Conservation (phyloP, 768 basidiomycete species). For the Tulasnella sp. region DNA sequence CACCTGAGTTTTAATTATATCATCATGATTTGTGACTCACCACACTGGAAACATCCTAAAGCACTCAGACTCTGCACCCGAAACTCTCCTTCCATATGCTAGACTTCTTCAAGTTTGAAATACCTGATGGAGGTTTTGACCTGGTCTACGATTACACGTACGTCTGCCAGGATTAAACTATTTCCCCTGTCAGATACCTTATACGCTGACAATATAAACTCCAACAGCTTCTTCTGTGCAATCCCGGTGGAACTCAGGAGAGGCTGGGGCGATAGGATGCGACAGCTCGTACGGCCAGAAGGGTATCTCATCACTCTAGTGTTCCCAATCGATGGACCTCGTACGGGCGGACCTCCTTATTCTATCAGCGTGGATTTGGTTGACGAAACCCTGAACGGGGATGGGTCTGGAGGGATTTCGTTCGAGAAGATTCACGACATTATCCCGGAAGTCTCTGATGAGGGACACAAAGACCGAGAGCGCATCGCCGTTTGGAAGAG, state of each 20-base stretch:
- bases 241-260: slow-evolving; percentile 43
- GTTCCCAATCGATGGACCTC: slow-evolving; percentile 41
- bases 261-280: slow-evolving; percentile 50
- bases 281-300: slow-evolving; percentile 44
- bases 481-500: slow-evolving; percentile 46
- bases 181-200: neutral
- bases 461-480: slow-evolving; percentile 39
- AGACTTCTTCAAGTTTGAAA: slow-evolving; percentile 46
- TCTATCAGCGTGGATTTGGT: slow-evolving; percentile 49
- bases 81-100: slow-evolving; percentile 21
- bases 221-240: slow-evolving; percentile 56
- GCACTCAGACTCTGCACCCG: neutral
- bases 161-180: neutral
- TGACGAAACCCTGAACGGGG: slow-evolving; percentile 32
- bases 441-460: slow-evolving; percentile 42
- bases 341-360: slow-evolving; percentile 49
- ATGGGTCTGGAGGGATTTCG: neutral
- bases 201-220: neutral
- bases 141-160: slow-evolving; percentile 58
- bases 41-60: neutral
- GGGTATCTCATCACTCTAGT: slow-evolving; percentile 51
- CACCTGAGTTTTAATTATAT: neutral
- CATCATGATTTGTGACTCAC: neutral
- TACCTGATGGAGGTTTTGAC: slow-evolving; percentile 33
- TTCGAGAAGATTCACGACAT: slow-evolving; percentile 38